phyloP scores from a whole-genome alignment of 805 yeast species.

The Zygosaccharomyces rouxii region DNA sequence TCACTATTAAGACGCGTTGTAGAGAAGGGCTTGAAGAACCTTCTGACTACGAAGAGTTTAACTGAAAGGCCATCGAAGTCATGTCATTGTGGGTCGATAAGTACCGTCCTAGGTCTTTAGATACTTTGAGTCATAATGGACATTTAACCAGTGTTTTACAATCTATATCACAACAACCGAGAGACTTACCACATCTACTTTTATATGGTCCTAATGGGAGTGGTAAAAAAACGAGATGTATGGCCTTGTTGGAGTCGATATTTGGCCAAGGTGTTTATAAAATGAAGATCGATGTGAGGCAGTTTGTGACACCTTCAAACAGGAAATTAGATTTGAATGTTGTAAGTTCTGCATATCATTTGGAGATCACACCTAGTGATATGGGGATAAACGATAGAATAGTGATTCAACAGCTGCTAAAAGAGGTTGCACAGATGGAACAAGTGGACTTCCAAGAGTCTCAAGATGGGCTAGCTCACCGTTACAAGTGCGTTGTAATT shows the following conservation, averaged over 20 bases:
- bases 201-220: conserved; percentile 96
- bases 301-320: conserved; percentile 67
- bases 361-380: conserved; percentile 95
- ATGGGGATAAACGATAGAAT: conserved; percentile 94
- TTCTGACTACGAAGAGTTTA: not conserved
- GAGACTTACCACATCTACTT: conserved; percentile 86
- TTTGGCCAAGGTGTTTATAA: conserved; percentile 81
- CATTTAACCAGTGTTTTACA: conserved; percentile 58
- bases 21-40: not conserved
- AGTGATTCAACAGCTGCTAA: conserved; percentile 88
- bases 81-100: conserved; percentile 98
- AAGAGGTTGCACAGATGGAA: conserved; percentile 92
- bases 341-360: conserved; percentile 84
- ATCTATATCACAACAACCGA: conserved; percentile 38
- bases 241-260: conserved; percentile 70
- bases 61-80: not conserved
- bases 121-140: conserved; percentile 60
- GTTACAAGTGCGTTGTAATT: conserved; percentile 77
- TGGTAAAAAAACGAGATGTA: conserved; percentile 91
- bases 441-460: conserved; percentile 74
- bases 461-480: conserved; percentile 41
- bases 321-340: conserved; percentile 87
- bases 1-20: conserved; percentile 2
- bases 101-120: conserved; percentile 71
- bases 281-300: conserved; percentile 84